phyloP scores from a whole-genome alignment of 495 filamentous ascomycete species.

The Podospora australis region DNA sequence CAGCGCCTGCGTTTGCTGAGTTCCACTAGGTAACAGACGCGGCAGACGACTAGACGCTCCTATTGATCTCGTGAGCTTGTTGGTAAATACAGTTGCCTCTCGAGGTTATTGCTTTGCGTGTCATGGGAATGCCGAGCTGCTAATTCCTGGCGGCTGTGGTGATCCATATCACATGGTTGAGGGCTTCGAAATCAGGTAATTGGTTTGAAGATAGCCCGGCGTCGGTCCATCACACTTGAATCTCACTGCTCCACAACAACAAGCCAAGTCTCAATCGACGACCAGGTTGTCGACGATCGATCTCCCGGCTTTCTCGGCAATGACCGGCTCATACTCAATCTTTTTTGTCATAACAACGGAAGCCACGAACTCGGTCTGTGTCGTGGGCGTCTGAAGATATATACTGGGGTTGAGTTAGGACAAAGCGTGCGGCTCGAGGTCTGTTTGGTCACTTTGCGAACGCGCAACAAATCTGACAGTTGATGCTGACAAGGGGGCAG shows the following conservation, averaged over 20 bases:
- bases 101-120: too few species aligned
- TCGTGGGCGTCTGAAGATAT: too few species aligned
- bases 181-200: slow-evolving; percentile 10
- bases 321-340: background rate
- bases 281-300: slow-evolving; percentile 10
- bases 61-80: background rate
- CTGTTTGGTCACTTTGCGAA: slow-evolving; percentile 1
- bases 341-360: too few species aligned
- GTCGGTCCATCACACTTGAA: slow-evolving; percentile 10
- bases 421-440: slow-evolving; percentile 8
- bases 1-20: background rate
- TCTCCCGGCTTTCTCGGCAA: slow-evolving; percentile 10
- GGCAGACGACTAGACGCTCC: too few species aligned
- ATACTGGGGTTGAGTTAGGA: too few species aligned
- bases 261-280: slow-evolving; percentile 15
- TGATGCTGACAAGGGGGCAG: background rate
- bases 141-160: slow-evolving; percentile 5
- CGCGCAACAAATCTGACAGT: background rate
- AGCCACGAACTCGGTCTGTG: too few species aligned
- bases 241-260: slow-evolving; percentile 12
- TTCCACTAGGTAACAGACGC: background rate
- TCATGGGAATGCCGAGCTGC: too few species aligned
- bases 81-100: background rate
- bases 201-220: slow-evolving; percentile 4
- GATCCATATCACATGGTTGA: slow-evolving; percentile 17